Percentiles rank a stretch among this genome's conserved stretches.
phyloP scores from a whole-genome alignment of 2,329 filamentous ascomycete species.

The Setomelanomma holmii region DNA sequence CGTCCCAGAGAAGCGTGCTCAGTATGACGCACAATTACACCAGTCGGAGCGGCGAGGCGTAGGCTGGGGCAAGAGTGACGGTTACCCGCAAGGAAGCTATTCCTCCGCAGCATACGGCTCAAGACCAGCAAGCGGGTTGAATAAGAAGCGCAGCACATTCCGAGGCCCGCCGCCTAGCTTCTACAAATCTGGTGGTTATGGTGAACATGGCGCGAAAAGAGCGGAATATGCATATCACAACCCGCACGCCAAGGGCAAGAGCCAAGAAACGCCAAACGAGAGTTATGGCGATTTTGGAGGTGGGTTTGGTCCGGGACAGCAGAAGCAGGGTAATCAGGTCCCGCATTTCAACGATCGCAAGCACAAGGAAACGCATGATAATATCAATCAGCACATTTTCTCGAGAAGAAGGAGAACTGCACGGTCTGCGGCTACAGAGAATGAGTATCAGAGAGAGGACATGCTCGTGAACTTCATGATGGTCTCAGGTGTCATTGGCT shows the following conservation, averaged over 20 bases:
- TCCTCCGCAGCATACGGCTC: slow-evolving; percentile 68
- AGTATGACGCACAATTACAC: slow-evolving; percentile 78
- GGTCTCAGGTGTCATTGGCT: slow-evolving; percentile 24
- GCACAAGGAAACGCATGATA: slow-evolving; percentile 76
- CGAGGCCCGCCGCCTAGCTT: slow-evolving; percentile 89
- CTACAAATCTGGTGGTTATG: slow-evolving; percentile 83
- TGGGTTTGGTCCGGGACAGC: slow-evolving; percentile 68
- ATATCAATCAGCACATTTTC: slow-evolving; percentile 63
- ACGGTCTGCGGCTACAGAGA: slow-evolving; percentile 12
- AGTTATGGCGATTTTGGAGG: slow-evolving; percentile 41
- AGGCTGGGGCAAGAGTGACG: slow-evolving; percentile 42
- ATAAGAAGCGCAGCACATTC: slow-evolving; percentile 76
- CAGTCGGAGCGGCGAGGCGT: slow-evolving; percentile 38
- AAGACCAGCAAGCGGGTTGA: slow-evolving; percentile 81
- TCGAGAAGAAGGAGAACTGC: slow-evolving; percentile 45
- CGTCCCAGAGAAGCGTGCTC: slow-evolving; percentile 73
- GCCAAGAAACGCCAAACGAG: slow-evolving; percentile 34
- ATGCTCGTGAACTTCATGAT: slow-evolving; percentile 37
- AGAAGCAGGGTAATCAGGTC: slow-evolving; percentile 58
- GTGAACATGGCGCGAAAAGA: slow-evolving; percentile 67
- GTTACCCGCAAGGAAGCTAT: slow-evolving; percentile 62
- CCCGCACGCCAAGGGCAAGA: slow-evolving; percentile 12
- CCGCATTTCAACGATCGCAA: slow-evolving; percentile 79
- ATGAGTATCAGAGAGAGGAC: slow-evolving; percentile 33
- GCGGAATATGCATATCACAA: slow-evolving; percentile 52